These are phyloP conservation scores for Colletotrichum salicis DNA, from an alignment of 2,329 filamentous ascomycete genomes.

Conservation along the genomic window DNA sequence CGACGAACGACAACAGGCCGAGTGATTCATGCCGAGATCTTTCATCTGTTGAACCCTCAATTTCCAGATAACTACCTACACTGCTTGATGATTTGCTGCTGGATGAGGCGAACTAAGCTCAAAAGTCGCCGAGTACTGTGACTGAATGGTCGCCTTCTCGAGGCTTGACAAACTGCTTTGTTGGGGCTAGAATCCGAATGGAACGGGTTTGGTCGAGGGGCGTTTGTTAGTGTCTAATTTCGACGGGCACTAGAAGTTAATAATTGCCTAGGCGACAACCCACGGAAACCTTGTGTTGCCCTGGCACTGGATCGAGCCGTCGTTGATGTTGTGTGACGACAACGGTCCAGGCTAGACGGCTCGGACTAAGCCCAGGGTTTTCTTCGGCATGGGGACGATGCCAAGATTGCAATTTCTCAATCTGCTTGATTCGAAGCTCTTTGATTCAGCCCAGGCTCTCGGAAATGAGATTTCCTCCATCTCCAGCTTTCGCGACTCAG, in stretches of 20 bases:
- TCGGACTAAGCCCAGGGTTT: neutral
- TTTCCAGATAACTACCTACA: neutral
- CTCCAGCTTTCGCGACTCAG: neutral
- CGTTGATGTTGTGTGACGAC: neutral
- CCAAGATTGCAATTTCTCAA: neutral
- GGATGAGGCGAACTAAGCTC: neutral
- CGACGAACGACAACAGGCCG: neutral
- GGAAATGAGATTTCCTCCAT: neutral
- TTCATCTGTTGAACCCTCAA: neutral
- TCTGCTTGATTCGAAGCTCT: neutral
- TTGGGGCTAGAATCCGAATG: conserved; percentile 18
- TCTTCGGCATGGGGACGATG: no score
- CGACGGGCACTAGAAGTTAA: conserved; percentile 1
- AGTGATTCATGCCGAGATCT: neutral
- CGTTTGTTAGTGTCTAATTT: neutral
- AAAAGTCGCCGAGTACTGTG: neutral
- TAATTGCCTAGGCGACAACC: neutral
- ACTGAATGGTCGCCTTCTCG: no score
- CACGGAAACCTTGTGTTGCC: neutral
- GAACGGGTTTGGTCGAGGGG: conserved; percentile 7
- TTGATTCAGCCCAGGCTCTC: neutral
- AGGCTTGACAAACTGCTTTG: neutral
- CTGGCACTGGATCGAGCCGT: neutral
- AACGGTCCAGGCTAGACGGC: neutral
- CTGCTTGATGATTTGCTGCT: neutral